Conservation (phyloP, 768 basidiomycete genomes). For the Chlorophyllum brunneum region DNA sequence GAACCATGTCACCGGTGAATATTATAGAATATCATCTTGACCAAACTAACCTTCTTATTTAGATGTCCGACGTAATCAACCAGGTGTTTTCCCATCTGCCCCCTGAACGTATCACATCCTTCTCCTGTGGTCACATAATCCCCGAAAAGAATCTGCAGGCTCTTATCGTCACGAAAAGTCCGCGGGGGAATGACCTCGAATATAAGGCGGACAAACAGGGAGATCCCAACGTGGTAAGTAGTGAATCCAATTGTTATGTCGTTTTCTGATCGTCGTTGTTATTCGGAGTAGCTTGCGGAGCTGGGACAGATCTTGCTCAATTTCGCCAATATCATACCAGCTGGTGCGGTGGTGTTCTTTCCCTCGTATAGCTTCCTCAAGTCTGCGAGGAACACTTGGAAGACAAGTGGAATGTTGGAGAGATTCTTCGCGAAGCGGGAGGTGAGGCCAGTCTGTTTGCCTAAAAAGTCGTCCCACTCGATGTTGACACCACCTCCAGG, state of each 20-base stretch:
- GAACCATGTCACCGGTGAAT: conserved; percentile 96
- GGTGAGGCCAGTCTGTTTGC: conserved; percentile 33
- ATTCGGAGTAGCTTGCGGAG: conserved; percentile 59
- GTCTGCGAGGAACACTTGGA: conserved; percentile 64
- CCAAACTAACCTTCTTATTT: conserved; percentile 2
- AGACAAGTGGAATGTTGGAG: conserved; percentile 51
- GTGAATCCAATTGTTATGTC: not conserved
- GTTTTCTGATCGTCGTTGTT: conserved; percentile 4
- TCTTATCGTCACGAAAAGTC: conserved; percentile 70
- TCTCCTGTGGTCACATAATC: conserved; percentile 92
- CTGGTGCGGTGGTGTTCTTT: conserved; percentile 91
- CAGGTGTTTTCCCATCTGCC: conserved; percentile 76
- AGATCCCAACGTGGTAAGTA: conserved; percentile 58
- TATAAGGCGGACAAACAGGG: conserved; percentile 79
- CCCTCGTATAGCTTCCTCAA: conserved; percentile 88
- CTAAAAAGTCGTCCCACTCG: not conserved
- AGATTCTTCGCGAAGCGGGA: conserved; percentile 71
- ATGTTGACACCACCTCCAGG: conserved; percentile 34
- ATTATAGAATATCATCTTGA: not conserved
- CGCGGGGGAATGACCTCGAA: conserved; percentile 66
- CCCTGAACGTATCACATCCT: conserved; percentile 60
- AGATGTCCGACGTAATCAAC: conserved; percentile 84
- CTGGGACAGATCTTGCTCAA: conserved; percentile 85
- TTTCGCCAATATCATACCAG: conserved; percentile 71
- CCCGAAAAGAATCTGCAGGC: conserved; percentile 75